A percentile compares a stretch with the other conserved stretches of the same genome.
phyloP scores from a whole-genome alignment of 192 early-diverging fungal genomes.

The Allomyces macrogynus region DNA sequence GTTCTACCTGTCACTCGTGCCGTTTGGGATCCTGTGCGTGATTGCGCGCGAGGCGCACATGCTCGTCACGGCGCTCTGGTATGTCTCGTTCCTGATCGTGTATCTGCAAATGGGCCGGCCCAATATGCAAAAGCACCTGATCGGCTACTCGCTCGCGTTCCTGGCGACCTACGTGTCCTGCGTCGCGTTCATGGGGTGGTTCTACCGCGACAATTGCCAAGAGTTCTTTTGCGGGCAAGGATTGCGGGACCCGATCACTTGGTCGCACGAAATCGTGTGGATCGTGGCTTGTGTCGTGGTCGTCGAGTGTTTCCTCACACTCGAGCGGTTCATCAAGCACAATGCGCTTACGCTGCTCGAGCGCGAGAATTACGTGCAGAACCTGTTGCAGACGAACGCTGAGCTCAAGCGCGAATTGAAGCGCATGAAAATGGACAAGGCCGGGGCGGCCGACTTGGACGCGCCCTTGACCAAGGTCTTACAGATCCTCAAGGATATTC shows the following conservation, averaged over 20 bases:
- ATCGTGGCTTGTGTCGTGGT: conserved; percentile 7
- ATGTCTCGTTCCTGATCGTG: conserved; percentile 16
- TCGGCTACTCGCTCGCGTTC: conserved; percentile 8
- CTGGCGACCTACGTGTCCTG: conserved; percentile 5
- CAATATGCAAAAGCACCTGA: conserved; percentile 11
- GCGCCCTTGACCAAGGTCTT: conserved; percentile 15
- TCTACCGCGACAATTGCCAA: conserved; percentile 10
- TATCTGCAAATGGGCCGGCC: conserved; percentile 17
- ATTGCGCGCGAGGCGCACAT: conserved; percentile 20
- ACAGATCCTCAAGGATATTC: conserved; percentile 16
- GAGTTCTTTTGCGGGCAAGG: conserved; percentile 11
- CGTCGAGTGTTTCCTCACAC: conserved; percentile 8
- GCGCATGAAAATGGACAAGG: conserved; percentile 8
- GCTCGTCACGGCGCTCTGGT: conserved; percentile 20
- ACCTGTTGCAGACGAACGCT: conserved; percentile 13
- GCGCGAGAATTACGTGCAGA: conserved; percentile 14
- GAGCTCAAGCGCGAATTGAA: conserved; percentile 15
- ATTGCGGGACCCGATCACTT: conserved; percentile 5
- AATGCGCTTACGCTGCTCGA: conserved; percentile 19
- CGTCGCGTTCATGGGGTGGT: conserved; percentile 8
- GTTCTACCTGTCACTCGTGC: conserved; percentile 17
- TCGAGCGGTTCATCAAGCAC: conserved; percentile 18
- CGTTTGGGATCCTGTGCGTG: conserved; percentile 12
- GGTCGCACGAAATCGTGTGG: conserved; percentile 10
- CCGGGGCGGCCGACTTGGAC: conserved; percentile 14